Evolutionary conservation across 2,329 filamentous ascomycete species (phyloP).

Genomic region (Pseudopyricularia cyperi): DNA sequence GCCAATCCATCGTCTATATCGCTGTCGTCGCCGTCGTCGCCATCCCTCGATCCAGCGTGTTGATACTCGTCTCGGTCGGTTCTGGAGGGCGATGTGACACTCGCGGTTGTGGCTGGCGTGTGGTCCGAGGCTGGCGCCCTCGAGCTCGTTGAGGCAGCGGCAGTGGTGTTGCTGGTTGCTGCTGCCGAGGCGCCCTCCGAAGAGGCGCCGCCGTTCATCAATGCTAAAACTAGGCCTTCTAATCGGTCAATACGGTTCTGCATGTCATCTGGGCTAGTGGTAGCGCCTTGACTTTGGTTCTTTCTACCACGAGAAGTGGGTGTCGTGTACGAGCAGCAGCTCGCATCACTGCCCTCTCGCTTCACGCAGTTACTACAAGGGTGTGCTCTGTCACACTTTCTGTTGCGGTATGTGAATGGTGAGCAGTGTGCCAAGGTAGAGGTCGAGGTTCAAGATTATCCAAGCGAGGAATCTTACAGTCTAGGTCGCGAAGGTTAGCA

Average conservation of each 20-base stretch:
- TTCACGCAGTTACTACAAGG: conserved; percentile 94
- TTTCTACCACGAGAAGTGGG: conserved; percentile 55
- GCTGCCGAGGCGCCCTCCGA: conserved; percentile 27
- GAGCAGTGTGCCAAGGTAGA: background rate
- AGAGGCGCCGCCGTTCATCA: conserved; percentile 76
- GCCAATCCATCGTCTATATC: conserved; percentile 57
- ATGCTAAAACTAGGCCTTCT: conserved; percentile 77
- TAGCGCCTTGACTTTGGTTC: conserved; percentile 45
- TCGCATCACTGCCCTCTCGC: conserved; percentile 68
- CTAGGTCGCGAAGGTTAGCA: conserved; percentile 19
- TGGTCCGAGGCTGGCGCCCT: background rate
- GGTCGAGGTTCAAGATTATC: background rate
- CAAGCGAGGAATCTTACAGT: conserved; percentile 12
- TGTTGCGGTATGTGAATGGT: conserved; percentile 10
- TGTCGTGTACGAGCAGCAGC: conserved; percentile 74
- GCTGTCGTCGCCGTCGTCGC: conserved; percentile 46
- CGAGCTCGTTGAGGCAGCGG: conserved; percentile 12
- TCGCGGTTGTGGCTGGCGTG: conserved; percentile 17
- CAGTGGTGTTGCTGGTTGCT: conserved; percentile 13
- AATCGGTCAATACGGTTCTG: conserved; percentile 94
- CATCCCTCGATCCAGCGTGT: conserved; percentile 24
- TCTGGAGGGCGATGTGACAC: conserved; percentile 29
- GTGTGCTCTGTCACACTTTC: conserved; percentile 86
- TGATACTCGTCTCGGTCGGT: conserved; percentile 37
- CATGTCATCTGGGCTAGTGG: conserved; percentile 75